Evolutionary conservation across 257 asterid species (phyloP), one percentile per base, ranked within the genome.

Genomic region (Solanum pennellii): DNA sequence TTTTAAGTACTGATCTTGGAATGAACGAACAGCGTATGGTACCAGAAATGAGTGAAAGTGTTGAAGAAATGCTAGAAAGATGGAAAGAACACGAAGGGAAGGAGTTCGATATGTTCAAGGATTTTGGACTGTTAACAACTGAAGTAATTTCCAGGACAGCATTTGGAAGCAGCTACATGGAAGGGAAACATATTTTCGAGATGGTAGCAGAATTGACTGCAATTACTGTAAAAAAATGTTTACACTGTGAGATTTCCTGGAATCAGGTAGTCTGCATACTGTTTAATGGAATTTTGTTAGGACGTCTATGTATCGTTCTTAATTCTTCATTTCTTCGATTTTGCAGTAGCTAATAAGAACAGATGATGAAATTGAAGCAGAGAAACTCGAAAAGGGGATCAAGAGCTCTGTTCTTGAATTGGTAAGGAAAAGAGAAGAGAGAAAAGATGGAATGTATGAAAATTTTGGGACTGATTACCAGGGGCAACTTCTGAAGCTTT

Each of bases 111-210:
- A 95, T 94, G 89, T 93, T 92, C 37, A 90, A 90, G 76, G 95
- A 94, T 62, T 93, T 93, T 88, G 89, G 94, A 16, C 13, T 90
- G 3, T 76, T 94, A 88, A 90, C 98, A 72, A 91, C 96, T 74
- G 94, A 93, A 45, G 87, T 93, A 49, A 92, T 94, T 82, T 94
- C 98, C 31, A 93, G 89, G 89, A 93, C 96, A 49, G 98, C 98
- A 8, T 94, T 94, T 60, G 98, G 98, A 4, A 93, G 98, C 88
- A 93, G 93, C 83, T 94, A 93, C 56, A 25, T 86, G 83, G 98
- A 94, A 89, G 98, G 98, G 87, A 90, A 93, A 88, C 90, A 87
- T 31, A 93, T 94, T 45, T 94, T 94, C 83, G 94, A 92, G 47
- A 92, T 89, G 96, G 47, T 94, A 87, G 90, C 89, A 91, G 91